phyloP scores from a whole-genome alignment of 495 filamentous ascomycete species.

The Hamigera avellanea region DNA sequence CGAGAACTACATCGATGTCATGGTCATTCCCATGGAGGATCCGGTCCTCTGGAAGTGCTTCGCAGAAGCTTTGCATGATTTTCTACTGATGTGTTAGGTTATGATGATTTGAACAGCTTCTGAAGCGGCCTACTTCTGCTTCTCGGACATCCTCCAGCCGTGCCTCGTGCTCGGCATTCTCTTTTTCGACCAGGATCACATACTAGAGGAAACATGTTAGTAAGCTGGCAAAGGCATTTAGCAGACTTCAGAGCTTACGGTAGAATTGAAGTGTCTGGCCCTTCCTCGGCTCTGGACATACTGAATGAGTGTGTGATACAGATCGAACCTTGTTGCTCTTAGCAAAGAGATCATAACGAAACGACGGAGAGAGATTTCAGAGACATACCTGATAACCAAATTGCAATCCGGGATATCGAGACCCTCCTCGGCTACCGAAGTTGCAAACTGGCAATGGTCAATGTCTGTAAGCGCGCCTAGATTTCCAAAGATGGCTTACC shows the following conservation, averaged over 20 bases:
- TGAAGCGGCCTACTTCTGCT: constrained; percentile 25
- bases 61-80: constrained; percentile 63
- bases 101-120: constrained; percentile 9
- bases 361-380: too few species aligned
- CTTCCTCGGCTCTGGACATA: constrained; percentile 94
- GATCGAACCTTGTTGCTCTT: constrained; percentile 54
- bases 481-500: constrained; percentile 13
- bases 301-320: constrained; percentile 86
- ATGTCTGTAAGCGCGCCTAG: not conserved
- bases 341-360: constrained; percentile 2
- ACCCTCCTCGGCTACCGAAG: constrained; percentile 89
- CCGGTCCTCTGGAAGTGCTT: constrained; percentile 63
- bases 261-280: constrained; percentile 64
- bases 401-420: constrained; percentile 96
- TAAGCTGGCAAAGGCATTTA: not conserved
- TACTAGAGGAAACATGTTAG: constrained; percentile 34
- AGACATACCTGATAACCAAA: constrained; percentile 52
- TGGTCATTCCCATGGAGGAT: constrained; percentile 51
- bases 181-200: constrained; percentile 67
- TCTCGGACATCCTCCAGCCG: constrained; percentile 44
- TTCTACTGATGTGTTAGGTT: constrained; percentile 25
- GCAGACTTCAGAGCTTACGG: constrained; percentile 11
- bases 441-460: constrained; percentile 48
- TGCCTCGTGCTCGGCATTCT: constrained; percentile 47
- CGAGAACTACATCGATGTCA: constrained; percentile 42